Base-by-base conservation (phyloP, 2,329 filamentous ascomycete genomes). In the Fusarium bulbicola region DNA sequence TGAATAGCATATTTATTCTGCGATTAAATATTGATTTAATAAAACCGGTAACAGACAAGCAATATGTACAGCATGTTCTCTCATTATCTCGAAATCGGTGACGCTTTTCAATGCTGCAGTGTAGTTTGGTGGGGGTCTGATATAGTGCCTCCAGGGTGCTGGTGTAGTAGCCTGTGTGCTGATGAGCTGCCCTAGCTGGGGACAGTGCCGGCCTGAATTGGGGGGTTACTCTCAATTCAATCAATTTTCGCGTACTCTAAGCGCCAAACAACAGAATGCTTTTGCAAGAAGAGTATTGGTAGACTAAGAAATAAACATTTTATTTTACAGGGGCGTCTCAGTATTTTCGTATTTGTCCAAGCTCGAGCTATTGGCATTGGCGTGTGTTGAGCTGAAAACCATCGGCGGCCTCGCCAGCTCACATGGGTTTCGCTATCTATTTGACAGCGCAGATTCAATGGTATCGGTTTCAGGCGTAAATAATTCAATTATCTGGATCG, bases 401-500 rank as follows among this genome's bases (percentile, higher is more conserved):
- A 34, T 34, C 32, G 8, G 32, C 14, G 32, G 32, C 32, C 32
- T 34, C 32, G 0, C 32, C 20, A 15, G 18, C 10, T 53, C 24
- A 16, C 24, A 28, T 14, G 7, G 34, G 14, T 6, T 18, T 21
- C 10, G 11, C 34, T 16, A 37, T 3, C 24, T 16, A 37, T 16
- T 37, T 21, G 7, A 16, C 7, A 26, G 18, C 7, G 6, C 18
- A 53, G 6, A 21, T 7, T 21, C 7, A 9, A 37, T 50, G 6
- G n/a, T 16, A 34, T 20, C 12, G 4, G 12, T 24, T 15, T 11
- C 16, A 20, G 7, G 6, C 24, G 4, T 20, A 8, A 20, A 14
- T 8, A 24, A 20, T 11, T 24, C n/a, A 0, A 14, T 7, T 10
- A 7, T 12, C 30, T 34, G 6, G 11, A 24, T 21, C 26, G 6